Conservation (phyloP, 176 grass and related monocot genomes). For the maize (Zea mays) region Zm-B73-REFERENCE-NAM-5.0 NC_050096.1:54689001-54689500, state of each 20-base stretch:
- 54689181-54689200: background rate
- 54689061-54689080: background rate
- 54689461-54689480: background rate
- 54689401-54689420: background rate
- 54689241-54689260: background rate
- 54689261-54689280: background rate
- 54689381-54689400: background rate
- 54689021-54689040: background rate
- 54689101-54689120: background rate
- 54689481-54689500: slow-evolving; percentile 19
- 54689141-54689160: background rate
- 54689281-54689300: background rate
- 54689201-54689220: background rate
- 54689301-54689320: background rate
- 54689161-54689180: background rate
- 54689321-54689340: background rate
- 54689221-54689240: background rate
- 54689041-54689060: background rate
- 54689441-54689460: background rate
- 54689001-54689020: background rate
- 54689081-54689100: background rate
- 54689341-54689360: background rate
- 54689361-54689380: background rate
- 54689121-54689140: background rate
- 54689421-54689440: background rate